Base-by-base conservation (phyloP, 2,329 filamentous ascomycete genomes). In the Pseudopyricularia javanii region DNA sequence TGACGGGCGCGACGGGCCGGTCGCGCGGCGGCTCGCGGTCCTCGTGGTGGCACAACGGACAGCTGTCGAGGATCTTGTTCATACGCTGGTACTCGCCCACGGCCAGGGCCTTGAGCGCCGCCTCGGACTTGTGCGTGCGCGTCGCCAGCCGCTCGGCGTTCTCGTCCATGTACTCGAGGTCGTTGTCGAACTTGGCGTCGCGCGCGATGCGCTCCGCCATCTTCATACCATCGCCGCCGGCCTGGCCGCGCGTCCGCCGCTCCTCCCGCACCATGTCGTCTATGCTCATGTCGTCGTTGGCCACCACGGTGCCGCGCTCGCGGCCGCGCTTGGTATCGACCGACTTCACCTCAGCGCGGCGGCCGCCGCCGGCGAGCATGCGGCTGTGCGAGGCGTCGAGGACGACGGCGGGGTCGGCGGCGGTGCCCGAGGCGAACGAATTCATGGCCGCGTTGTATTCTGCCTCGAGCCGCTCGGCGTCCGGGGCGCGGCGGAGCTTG, bases 191-290 rank as follows among this genome's bases (percentile, higher is more conserved):
- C 63, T 91, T 94, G 49, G 71, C 80, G 66, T 98, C 93, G 64
- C 95, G 95, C 52, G 91, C 88, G 59, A 98, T 98, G 55, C 91
- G 83, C 65, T 97, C 91, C 3, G 93, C 93, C 32, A 96, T 79
- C 4, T 87, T 81, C 60, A 83, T 74, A 1, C 87, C 88, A 64
- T 96, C 91, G 52, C 89, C 89, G 43, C 87, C 88, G 4, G 74
- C 73, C 62, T 88, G 82, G 15, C 84, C 84, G 54, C 83, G 84
- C 4, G 88, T 96, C 53, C 91, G 85, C 34, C 88, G 82, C 68
- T 98, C 93, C 67, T 97, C 91, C 28, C 89, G 83, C 17, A 98
- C 82, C 93, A 98, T 98, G 66, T 98, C 93, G 52, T 95, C 90
- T 55, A 98, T 86, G 30, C 75, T 85, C 90, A 98, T 97, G 61